phyloP scores from a whole-genome alignment of 352 stramenopile species.

The Phytopythium boreale region DNA sequence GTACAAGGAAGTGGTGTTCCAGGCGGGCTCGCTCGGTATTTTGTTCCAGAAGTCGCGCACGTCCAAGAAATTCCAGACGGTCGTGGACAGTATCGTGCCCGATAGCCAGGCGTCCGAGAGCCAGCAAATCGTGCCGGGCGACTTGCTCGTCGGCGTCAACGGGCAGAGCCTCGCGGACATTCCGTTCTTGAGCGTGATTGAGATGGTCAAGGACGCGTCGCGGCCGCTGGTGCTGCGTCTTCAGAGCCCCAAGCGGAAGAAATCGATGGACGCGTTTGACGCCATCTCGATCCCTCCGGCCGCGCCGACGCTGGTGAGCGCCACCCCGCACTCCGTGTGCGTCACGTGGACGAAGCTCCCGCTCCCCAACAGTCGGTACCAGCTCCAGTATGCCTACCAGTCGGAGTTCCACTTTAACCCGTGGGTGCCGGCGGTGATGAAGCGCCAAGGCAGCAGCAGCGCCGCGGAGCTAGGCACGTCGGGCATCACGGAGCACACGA shows the following conservation, averaged over 20 bases:
- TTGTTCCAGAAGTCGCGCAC: conserved; percentile 68
- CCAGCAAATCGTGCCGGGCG: conserved; percentile 58
- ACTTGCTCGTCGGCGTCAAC: conserved; percentile 77
- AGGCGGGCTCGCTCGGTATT: conserved; percentile 70
- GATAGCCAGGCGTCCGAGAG: conserved; percentile 75
- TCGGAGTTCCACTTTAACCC: conserved; percentile 56
- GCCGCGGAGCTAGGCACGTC: conserved; percentile 35
- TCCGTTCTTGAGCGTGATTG: conserved; percentile 70
- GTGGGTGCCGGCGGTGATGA: conserved; percentile 53
- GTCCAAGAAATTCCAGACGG: conserved; percentile 64
- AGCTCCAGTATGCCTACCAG: conserved; percentile 65
- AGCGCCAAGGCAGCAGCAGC: conserved; percentile 29
- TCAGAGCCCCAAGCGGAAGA: conserved; percentile 48
- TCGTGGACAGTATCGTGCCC: conserved; percentile 80
- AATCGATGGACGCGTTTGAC: conserved; percentile 46
- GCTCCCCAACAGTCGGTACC: conserved; percentile 32
- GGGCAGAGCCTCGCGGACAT: conserved; percentile 58
- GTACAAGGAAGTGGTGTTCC: conserved; percentile 69
- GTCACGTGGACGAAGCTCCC: conserved; percentile 60
- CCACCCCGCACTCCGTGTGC: conserved; percentile 53
- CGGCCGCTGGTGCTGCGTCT: conserved; percentile 72
- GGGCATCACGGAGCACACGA: conserved; percentile 47
- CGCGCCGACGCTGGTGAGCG: conserved; percentile 63
- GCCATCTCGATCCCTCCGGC: conserved; percentile 52
- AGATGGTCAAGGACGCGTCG: conserved; percentile 67